Conservation (phyloP, 2,329 filamentous ascomycete species). For the Penicillium hesseltinei region DNA sequence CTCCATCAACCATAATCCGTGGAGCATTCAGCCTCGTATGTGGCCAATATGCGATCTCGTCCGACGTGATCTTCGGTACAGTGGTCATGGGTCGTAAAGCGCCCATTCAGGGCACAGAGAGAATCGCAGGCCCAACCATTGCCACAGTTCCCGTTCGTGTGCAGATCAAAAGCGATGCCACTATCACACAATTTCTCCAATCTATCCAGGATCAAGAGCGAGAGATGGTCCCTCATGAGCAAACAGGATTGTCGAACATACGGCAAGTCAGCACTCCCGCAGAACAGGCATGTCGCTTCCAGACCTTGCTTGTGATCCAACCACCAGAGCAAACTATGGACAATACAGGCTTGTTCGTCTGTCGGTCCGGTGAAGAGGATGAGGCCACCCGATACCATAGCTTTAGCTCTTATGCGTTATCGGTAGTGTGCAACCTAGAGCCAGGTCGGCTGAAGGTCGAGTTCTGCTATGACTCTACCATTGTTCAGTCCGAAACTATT, state of each 20-base stretch:
- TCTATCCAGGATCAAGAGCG: background rate
- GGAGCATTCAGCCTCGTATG: background rate
- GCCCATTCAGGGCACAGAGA: background rate
- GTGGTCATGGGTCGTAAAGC: background rate
- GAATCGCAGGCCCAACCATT: background rate
- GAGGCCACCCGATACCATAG: background rate
- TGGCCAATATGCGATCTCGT: background rate
- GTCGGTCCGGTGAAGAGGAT: background rate
- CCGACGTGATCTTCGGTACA: background rate
- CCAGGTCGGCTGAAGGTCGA: background rate
- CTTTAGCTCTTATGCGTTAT: background rate
- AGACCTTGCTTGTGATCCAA: background rate
- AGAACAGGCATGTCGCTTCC: background rate
- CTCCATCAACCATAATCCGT: background rate
- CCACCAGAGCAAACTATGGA: background rate
- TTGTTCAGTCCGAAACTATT: background rate
- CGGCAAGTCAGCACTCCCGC: background rate
- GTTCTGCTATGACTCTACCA: background rate
- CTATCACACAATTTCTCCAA: background rate
- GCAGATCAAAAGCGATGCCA: background rate
- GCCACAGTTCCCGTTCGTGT: conserved; percentile 1
- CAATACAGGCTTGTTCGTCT: background rate
- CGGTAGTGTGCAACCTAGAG: background rate
- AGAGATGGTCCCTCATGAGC: background rate
- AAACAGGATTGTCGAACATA: background rate